phyloP scores from a whole-genome alignment of 2,329 filamentous ascomycete genomes.

The Trichoderma atrobrunneum region DNA sequence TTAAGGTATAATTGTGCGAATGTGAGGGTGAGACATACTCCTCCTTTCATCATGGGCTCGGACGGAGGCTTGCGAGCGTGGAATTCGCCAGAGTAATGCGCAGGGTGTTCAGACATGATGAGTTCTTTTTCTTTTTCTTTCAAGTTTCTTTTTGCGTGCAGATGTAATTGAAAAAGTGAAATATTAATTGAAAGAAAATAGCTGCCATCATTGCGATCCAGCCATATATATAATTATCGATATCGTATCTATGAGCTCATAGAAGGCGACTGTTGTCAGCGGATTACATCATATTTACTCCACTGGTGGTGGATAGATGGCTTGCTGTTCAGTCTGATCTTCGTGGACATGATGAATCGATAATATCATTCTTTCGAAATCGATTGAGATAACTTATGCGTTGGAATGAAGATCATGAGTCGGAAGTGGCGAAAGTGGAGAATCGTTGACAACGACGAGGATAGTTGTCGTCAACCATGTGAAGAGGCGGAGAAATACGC shows the following conservation, averaged over 20 bases:
- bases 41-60: slow-evolving; percentile 20
- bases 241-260: slow-evolving; percentile 8
- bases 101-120: neutral
- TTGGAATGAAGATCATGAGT: neutral
- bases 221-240: neutral
- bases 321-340: neutral
- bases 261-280: neutral
- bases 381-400: too few relatives aligned
- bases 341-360: neutral
- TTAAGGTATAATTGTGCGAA: too few relatives aligned
- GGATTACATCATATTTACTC: slow-evolving; percentile 4
- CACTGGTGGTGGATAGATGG: neutral
- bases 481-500: accelerated
- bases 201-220: neutral
- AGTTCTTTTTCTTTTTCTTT: neutral
- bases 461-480: neutral
- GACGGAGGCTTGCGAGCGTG: slow-evolving; percentile 11
- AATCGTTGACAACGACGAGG: neutral
- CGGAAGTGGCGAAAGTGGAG: neutral
- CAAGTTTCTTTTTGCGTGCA: neutral
- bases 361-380: neutral
- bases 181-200: neutral
- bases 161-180: neutral
- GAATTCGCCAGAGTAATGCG: slow-evolving; percentile 1
- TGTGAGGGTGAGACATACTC: slow-evolving; percentile 10